These are phyloP conservation scores for Ammopiptanthus mongolicus DNA, from an alignment of 306 rosid species.

Conservation along the genomic window DNA sequence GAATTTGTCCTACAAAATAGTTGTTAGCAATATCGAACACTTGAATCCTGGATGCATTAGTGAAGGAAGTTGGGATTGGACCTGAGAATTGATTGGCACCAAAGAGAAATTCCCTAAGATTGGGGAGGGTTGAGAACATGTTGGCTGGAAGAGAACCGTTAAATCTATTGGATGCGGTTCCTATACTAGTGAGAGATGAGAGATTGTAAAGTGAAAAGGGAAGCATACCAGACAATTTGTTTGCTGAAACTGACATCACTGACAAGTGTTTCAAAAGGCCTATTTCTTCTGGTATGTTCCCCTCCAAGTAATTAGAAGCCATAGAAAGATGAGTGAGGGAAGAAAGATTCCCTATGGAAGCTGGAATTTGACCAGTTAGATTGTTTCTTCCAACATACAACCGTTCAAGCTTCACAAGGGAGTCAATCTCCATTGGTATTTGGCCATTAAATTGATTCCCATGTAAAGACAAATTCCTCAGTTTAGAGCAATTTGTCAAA, in stretches of 20 bases:
- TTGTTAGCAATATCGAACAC: not conserved
- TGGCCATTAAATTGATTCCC: not conserved
- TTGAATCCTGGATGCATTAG: not conserved
- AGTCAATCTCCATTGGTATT: constrained; percentile 19
- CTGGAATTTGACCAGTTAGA: not conserved
- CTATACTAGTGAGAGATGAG: not conserved
- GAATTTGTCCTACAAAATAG: not conserved
- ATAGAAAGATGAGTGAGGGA: not conserved
- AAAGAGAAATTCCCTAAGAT: not conserved
- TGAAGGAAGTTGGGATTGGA: not conserved
- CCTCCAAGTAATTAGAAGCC: not conserved
- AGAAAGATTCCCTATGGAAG: not conserved
- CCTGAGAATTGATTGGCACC: not conserved
- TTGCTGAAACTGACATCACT: accelerated
- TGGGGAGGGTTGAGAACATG: constrained; percentile 8
- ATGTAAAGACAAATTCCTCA: not conserved
- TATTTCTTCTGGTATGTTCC: not conserved
- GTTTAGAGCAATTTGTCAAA: not conserved
- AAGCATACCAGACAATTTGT: not conserved
- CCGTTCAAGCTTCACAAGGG: not conserved
- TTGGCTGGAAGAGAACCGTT: not conserved
- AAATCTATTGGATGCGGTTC: accelerated
- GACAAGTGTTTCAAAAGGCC: not conserved
- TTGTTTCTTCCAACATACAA: not conserved
- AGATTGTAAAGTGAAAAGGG: not conserved